Percentiles rank a stretch among this genome's conserved stretches.
phyloP scores from a whole-genome alignment of 352 stramenopile genomes.

The Globisporangium solare region DNA sequence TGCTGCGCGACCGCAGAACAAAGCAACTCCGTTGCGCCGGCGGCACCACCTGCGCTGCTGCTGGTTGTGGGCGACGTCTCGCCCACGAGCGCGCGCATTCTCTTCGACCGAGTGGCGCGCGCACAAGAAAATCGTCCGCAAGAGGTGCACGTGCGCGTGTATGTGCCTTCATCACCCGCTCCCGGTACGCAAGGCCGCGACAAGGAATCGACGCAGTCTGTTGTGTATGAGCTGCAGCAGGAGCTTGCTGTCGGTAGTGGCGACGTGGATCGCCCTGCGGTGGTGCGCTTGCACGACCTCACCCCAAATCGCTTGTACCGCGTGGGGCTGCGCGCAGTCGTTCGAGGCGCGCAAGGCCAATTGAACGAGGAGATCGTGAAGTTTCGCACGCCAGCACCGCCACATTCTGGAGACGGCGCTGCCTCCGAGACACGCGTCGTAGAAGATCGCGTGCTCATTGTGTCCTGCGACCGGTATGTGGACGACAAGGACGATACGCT shows the following conservation, averaged over 20 bases:
- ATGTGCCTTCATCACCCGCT: background rate
- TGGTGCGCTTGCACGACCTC: slow-evolving; percentile 29
- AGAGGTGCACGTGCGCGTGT: slow-evolving; percentile 18
- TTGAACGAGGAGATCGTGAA: slow-evolving; percentile 20
- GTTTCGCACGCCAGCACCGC: slow-evolving; percentile 25
- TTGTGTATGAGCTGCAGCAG: slow-evolving; percentile 5
- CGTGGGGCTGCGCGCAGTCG: slow-evolving; percentile 15
- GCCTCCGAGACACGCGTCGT: background rate
- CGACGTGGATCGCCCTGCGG: slow-evolving; percentile 12
- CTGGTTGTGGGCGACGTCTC: slow-evolving; percentile 52
- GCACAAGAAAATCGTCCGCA: slow-evolving; percentile 1
- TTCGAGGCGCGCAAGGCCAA: background rate
- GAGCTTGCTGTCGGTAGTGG: slow-evolving; percentile 2
- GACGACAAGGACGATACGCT: slow-evolving; percentile 50
- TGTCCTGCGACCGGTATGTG: slow-evolving; percentile 60
- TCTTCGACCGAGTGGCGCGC: slow-evolving; percentile 29
- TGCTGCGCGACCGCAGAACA: too few species aligned
- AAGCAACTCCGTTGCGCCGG: background rate
- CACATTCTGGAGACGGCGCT: background rate
- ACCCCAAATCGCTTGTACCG: slow-evolving; percentile 32
- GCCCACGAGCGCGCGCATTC: slow-evolving; percentile 33
- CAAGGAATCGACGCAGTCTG: background rate
- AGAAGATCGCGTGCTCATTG: slow-evolving; percentile 26
- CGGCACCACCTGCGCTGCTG: slow-evolving; percentile 19
- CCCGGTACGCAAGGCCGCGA: background rate